Evolutionary conservation across 2,329 filamentous ascomycete genomes (phyloP).

Genomic region (Colletotrichum tamarilloi): DNA sequence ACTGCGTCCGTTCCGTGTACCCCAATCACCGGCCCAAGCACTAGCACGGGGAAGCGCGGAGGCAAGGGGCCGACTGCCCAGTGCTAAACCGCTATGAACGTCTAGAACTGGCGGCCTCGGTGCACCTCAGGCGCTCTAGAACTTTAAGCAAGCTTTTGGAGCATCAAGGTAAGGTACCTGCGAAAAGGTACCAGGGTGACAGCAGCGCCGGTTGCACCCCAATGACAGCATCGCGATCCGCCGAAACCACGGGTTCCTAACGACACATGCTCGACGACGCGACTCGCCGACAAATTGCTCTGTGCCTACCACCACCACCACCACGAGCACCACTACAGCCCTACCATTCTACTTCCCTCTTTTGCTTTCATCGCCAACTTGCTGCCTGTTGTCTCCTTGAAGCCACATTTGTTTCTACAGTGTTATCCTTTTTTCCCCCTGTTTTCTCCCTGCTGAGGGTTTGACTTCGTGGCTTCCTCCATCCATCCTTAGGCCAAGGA

Average conservation of each 20-base stretch:
- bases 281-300: constrained; percentile 7
- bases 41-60: neutral
- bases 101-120: constrained; percentile 1
- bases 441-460: neutral
- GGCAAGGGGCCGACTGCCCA: neutral
- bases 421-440: neutral
- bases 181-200: constrained; percentile 23
- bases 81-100: neutral
- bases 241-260: constrained; percentile 21
- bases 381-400: neutral
- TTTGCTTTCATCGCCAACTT: neutral
- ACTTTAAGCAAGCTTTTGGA: neutral
- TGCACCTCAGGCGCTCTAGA: neutral
- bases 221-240: constrained; percentile 31
- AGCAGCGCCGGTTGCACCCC: constrained; percentile 18
- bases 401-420: constrained; percentile 6
- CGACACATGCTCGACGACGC: constrained; percentile 26
- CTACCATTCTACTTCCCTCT: neutral
- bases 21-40: neutral
- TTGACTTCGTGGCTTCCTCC: constrained; percentile 7
- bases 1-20: neutral
- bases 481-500: constrained; percentile 11
- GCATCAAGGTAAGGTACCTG: neutral
- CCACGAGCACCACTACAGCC: neutral
- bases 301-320: neutral